These are phyloP conservation scores for Mycosphaerella sp. DNA, from an alignment of 2,329 filamentous ascomycete species.

Conservation along the genomic window DNA sequence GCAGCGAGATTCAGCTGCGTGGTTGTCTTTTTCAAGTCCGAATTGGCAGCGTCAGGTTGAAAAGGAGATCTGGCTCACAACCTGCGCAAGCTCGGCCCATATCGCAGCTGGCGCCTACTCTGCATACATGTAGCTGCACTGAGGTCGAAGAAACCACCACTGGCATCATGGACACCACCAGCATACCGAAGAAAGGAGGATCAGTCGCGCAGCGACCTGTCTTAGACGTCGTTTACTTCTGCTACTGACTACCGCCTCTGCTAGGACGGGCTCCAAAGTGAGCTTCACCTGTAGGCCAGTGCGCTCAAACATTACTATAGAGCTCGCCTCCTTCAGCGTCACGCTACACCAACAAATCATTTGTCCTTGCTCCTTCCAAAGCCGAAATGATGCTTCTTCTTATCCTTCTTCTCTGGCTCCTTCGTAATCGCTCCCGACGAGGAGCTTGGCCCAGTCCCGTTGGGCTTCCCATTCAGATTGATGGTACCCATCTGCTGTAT, in stretches of 20 bases:
- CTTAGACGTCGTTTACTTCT: not conserved
- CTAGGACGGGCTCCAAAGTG: not conserved
- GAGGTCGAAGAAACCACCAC: no score
- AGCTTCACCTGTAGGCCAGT: not conserved
- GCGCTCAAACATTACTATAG: no score
- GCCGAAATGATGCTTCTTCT: conserved; percentile 32
- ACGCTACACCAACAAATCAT: not conserved
- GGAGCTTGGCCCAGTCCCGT: conserved; percentile 14
- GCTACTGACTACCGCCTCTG: not conserved
- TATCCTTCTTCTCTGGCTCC: conserved; percentile 51
- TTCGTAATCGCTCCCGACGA: conserved; percentile 49
- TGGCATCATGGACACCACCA: no score
- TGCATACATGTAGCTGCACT: no score
- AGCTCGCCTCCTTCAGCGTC: not conserved
- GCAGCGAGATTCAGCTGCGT: no score
- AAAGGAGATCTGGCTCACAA: no score
- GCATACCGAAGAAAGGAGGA: not conserved
- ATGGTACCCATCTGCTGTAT: conserved; percentile 53
- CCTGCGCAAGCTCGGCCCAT: no score
- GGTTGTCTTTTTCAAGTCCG: no score
- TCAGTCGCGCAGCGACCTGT: not conserved
- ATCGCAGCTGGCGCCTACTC: no score
- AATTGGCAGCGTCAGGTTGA: no score
- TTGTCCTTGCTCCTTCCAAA: conserved; percentile 27
- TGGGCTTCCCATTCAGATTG: conserved; percentile 39